Base-by-base conservation (phyloP, 164 flowering plant genomes). In the Chloranthus sessilifolius region DNA sequence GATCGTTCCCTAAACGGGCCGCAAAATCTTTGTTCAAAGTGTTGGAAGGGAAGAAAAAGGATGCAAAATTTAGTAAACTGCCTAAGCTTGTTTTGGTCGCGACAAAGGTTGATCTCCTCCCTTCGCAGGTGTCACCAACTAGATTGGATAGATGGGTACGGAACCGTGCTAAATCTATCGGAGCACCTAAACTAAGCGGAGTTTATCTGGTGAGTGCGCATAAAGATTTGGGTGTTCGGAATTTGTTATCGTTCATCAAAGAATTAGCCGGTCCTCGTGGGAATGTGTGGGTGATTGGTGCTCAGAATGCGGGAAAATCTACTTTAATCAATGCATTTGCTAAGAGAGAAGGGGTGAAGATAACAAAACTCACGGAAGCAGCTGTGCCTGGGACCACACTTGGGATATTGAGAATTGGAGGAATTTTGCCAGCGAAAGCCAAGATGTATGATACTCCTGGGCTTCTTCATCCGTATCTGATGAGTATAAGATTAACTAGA, bases 391-490 rank as follows among this genome's bases (percentile, higher is more conserved):
- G 97, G 47, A 92, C 99, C 9, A 92, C 99, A 3, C 90, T 92
- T 45, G 99, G 99, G 40, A 92, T 92, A 16, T 53, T 92, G 68
- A 78, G 95, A 56, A 80, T 92, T 66, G 78, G 74, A 40, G 99
- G 95, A 31, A 74, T 92, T 61, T 72, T 92, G 69, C 73, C 91
- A 0, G 99, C 88, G 36, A 92, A 86, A 62, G 88, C 99, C 5
- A 92, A 86, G 64, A 71, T 92, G 85, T 92, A 80, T 63, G 99
- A 92, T 46, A 92, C 99, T 29, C 99, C 99, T 5, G 99, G 99
- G 34, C 87, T 92, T 26, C 60, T 92, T 20, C 99, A 92, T 68
- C 89, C 99, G 5, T 79, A 86, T 55, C 54, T 92, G 15, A 63
- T 92, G 88, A 79, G 91, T 47, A 64, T 79, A 83, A 77, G 91